Evolutionary conservation across 495 filamentous ascomycete species (phyloP), one percentile per base, ranked within the genome.

Genomic region (Zalerion maritima): DNA sequence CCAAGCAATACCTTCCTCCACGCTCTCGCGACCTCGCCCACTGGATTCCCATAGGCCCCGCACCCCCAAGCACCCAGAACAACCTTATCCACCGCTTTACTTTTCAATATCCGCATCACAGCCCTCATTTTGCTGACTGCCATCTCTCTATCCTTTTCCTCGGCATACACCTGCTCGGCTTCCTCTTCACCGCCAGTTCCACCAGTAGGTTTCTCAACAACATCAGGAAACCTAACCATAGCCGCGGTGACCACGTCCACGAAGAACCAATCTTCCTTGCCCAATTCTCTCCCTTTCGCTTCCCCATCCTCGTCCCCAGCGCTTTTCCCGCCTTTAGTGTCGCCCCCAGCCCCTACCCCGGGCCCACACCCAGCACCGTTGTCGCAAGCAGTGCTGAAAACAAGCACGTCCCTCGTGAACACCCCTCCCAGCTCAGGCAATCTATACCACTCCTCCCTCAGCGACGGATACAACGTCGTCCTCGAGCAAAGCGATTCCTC

Each of bases 51-150:
- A 45, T 75, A 79, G 0, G 61, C 73, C 4, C 75, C 76, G 42
- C 76, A 81, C 2, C 78, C 78, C 48, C 79, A 53, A 0, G 75
- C 75, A 0, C 77, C 75, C 2, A 84, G 54, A 14, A 81, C 66
- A 7, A 81, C 41, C 38, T 49, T 54, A 8, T 47, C 44, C 36
- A 70, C 62, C 2, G 55, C 58, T 19, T 67, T 65, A 12, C 49
- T 29, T 7, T 47, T 62, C 28, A 73, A 62, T 14, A 75, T 49
- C 6, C 71, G 60, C 29, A 81, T 52, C 8, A 70, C 60, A n/a
- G 62, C 34, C 16, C 66, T 50, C 54, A 81, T 75, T 44, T 78
- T 80, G 9, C 50, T 46, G 34, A 63, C 53, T 42, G 63, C 74
- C 6, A 60, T 28, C 9, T 67, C 58, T 13, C 61, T 49, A 36